Percentiles rank a stretch among this genome's conserved stretches.
Evolutionary conservation across 192 early-diverging fungal genomes (phyloP).

Genomic region (Entophlyctis luteolus): DNA sequence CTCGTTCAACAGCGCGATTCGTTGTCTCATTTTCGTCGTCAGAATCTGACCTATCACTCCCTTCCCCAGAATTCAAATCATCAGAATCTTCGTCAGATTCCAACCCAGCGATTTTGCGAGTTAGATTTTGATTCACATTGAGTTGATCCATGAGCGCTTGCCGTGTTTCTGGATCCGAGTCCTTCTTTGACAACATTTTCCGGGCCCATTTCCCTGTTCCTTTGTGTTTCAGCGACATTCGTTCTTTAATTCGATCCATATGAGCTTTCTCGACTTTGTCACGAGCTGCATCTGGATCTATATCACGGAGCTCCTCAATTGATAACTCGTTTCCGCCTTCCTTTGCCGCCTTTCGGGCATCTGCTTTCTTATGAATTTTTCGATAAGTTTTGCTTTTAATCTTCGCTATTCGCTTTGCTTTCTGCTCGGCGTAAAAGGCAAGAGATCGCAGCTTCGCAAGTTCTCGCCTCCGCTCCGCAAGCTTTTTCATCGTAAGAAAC

Average conservation of each 20-base stretch:
- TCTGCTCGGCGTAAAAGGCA: constrained; percentile 88
- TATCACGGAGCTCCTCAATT: constrained; percentile 45
- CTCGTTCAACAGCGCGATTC: constrained; percentile 40
- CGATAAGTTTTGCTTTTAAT: constrained; percentile 97
- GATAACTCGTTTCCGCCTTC: constrained; percentile 27
- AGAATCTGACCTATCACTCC: too few species aligned
- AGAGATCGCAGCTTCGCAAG: constrained; percentile 87
- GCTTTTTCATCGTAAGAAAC: not conserved
- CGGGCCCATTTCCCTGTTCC: constrained; percentile 96
- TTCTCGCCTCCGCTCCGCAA: constrained; percentile 64
- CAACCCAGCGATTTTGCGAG: constrained; percentile 75
- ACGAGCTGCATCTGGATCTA: constrained; percentile 66
- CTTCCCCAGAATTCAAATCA: constrained; percentile 3
- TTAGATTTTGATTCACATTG: constrained; percentile 68
- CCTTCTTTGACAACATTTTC: constrained; percentile 49
- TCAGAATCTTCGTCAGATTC: constrained; percentile 38
- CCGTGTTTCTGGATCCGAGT: constrained; percentile 33
- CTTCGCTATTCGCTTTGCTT: constrained; percentile 87
- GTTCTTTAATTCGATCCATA: constrained; percentile 76
- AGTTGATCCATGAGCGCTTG: constrained; percentile 84
- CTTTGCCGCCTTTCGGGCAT: constrained; percentile 47
- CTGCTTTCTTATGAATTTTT: constrained; percentile 81
- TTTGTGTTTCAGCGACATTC: constrained; percentile 90
- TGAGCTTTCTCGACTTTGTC: constrained; percentile 70
- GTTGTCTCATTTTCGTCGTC: constrained; percentile 55